Evolutionary conservation across 2,329 filamentous ascomycete species (phyloP).

Genomic region (Cryphonectria japonica): DNA sequence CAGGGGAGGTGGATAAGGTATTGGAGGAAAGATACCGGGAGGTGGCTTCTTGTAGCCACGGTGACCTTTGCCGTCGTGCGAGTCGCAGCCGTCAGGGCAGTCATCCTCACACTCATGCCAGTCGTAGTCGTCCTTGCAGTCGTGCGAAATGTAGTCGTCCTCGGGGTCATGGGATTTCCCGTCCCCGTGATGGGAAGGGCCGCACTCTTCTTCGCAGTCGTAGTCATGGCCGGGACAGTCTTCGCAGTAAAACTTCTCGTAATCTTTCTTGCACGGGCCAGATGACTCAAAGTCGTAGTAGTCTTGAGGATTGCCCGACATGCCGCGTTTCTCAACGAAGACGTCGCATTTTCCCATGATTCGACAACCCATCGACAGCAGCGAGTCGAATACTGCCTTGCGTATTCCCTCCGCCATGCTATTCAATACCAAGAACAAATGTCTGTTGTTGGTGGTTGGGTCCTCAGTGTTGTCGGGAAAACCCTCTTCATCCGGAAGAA

Average conservation of each 20-base stretch:
- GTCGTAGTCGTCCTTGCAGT: background rate
- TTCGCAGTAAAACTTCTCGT: constrained; percentile 5
- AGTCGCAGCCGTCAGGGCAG: background rate
- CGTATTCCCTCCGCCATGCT: constrained; percentile 5
- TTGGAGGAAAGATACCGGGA: constrained; percentile 20
- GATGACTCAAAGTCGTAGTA: constrained; percentile 1
- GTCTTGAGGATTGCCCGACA: background rate
- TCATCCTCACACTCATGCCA: background rate
- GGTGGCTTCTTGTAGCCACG: constrained; percentile 12
- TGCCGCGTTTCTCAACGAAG: constrained; percentile 12
- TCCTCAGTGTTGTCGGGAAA: background rate
- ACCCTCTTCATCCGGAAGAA: background rate
- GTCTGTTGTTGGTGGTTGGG: background rate
- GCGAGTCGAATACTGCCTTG: background rate
- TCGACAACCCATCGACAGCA: constrained; percentile 1
- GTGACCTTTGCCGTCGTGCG: background rate
- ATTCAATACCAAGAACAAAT: background rate
- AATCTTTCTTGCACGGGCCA: constrained; percentile 3
- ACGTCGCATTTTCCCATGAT: background rate
- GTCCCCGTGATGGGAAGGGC: background rate
- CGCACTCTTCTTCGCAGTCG: background rate
- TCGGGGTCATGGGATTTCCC: background rate
- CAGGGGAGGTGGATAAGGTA: background rate
- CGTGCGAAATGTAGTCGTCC: background rate
- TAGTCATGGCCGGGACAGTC: background rate